Evolutionary conservation across 257 asterid species (phyloP).

Genomic region (Scutellaria minor): DNA sequence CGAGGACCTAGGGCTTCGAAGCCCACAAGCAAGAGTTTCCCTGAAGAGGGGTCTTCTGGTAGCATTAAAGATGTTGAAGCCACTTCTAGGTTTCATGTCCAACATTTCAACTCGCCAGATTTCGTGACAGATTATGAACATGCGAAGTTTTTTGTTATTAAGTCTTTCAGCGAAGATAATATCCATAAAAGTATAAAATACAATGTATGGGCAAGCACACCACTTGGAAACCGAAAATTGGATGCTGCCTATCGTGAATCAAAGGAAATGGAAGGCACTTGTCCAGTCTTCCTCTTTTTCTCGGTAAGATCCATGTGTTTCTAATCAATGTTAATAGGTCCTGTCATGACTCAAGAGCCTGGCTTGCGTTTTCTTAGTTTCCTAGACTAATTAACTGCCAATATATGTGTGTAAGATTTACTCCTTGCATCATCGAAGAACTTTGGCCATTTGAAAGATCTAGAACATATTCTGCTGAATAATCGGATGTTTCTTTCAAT

Average conservation of each 20-base stretch:
- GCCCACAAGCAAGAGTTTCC: conserved; percentile 60
- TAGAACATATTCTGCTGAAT: conserved; percentile 10
- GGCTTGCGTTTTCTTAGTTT: conserved; percentile 44
- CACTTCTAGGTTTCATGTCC: conserved; percentile 57
- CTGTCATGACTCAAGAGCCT: conserved; percentile 6
- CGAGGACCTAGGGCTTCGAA: conserved; percentile 97
- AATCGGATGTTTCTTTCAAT: neutral
- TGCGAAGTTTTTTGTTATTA: conserved; percentile 89
- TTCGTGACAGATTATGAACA: conserved; percentile 68
- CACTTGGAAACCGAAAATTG: conserved; percentile 91
- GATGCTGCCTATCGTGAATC: conserved; percentile 91
- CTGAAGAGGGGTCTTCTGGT: conserved; percentile 72
- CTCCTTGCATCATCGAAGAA: conserved; percentile 18
- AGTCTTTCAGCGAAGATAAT: conserved; percentile 98
- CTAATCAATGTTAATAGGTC: conserved; percentile 10
- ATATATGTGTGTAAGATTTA: conserved; percentile 11
- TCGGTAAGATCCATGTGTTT: conserved; percentile 63
- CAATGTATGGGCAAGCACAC: conserved; percentile 95
- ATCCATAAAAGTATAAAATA: conserved; percentile 95
- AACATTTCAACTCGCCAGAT: conserved; percentile 68
- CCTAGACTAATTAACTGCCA: neutral
- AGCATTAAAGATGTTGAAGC: conserved; percentile 64
- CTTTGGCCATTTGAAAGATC: neutral
- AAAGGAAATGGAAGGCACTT: conserved; percentile 63
- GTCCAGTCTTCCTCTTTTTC: conserved; percentile 90